phyloP scores from a whole-genome alignment of 176 grass and related monocot genomes.

The Musa beccarii region DNA sequence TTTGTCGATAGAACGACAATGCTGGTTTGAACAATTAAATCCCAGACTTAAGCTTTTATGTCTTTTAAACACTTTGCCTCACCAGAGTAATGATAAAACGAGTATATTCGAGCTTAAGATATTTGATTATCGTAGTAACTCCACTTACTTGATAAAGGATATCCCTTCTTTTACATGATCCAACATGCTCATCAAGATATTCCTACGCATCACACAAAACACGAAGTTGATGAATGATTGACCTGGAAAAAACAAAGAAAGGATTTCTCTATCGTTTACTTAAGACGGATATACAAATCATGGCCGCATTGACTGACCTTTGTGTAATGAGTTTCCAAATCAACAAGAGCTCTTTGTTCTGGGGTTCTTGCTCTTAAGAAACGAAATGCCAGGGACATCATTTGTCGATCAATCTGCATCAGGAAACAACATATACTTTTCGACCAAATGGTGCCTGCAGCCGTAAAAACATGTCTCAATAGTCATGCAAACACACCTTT shows the following conservation, averaged over 20 bases:
- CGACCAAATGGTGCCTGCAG: not conserved
- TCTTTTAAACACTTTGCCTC: not conserved
- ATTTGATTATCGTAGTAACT: not conserved
- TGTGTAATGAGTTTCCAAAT: constrained; percentile 81
- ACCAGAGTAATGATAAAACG: not conserved
- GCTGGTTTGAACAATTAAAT: too few species aligned
- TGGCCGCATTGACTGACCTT: constrained; percentile 22
- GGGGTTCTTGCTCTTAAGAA: constrained; percentile 72
- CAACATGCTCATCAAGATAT: constrained; percentile 64
- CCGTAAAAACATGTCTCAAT: too few species aligned
- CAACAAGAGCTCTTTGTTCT: constrained; percentile 54
- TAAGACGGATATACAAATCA: not conserved
- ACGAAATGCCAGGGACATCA: constrained; percentile 48
- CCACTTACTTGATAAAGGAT: constrained; percentile 55
- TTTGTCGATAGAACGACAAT: too few species aligned
- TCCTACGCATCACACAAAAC: constrained; percentile 27
- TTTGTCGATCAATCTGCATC: constrained; percentile 47
- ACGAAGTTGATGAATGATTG: not conserved
- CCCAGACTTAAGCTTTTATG: too few species aligned
- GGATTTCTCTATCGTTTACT: too few species aligned
- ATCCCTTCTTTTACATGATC: constrained; percentile 47
- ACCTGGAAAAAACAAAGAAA: too few species aligned
- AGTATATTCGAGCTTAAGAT: too few species aligned
- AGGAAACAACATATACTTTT: not conserved
- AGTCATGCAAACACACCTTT: constrained; percentile 27